Evolutionary conservation across 2,329 filamentous ascomycete genomes (phyloP), one percentile per base, ranked within the genome.

Genomic region (Verticillium klebahnii): DNA sequence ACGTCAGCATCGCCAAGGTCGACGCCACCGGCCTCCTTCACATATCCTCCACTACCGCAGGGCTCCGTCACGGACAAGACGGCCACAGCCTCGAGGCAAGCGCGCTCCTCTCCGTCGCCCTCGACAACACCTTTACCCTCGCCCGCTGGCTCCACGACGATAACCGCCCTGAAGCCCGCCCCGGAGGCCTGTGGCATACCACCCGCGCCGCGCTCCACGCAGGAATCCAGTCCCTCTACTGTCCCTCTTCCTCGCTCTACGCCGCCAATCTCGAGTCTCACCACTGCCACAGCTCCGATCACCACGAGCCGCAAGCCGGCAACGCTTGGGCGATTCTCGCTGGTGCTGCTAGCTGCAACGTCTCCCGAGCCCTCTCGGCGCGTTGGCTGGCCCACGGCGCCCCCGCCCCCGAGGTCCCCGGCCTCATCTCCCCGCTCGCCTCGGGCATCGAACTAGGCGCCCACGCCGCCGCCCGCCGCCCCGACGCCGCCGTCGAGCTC

Each of bases 71-170:
- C 67, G 76, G 78, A 23, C 80, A 82, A 67, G 77, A 76, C 15
- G 80, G 78, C 60, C 81, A 83, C 63, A 84, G 82, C 64, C 77
- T 76, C 17, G 80, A 84, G 70, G 81, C 80, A 3, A 81, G 80
- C 64, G 79, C 82, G 63, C 81, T 84, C 15, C 67, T 85, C n/a
- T 80, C 82, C 62, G 75, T 82, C 61, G 82, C 80, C 0, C 73
- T 86, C 50, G 75, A 76, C 17, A 80, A 80, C 52, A 81, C 76
- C 11, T 74, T 81, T 58, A 68, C 72, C 9, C 77, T 87, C 2
- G 80, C 80, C 3, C 66, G 68, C 8, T 82, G 77, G 61, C 69
- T 82, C 15, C 9, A 14, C 45, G 74, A 74, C 31, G 76, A 80
- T 56, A 60, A 68, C 54, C 36, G 56, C 5, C 62, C 61, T 12